A percentile compares a stretch with the other conserved stretches of the same genome.
phyloP scores from a whole-genome alignment of 306 rosid species.

The Corylus heterophylla region DNA sequence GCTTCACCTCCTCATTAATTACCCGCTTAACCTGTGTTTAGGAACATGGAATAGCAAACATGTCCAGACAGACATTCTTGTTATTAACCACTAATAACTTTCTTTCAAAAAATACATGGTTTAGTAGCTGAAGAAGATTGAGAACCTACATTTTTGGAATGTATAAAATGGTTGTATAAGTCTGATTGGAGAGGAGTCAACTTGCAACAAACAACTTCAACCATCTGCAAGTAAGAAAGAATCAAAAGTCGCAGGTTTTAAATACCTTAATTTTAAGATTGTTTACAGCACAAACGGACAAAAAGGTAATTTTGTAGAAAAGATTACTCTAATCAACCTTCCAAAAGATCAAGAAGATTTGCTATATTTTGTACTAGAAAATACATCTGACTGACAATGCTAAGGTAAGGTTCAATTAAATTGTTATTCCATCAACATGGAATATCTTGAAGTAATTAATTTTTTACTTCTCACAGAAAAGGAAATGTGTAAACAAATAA shows the following conservation, averaged over 20 bases:
- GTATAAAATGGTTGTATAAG: constrained; percentile 84
- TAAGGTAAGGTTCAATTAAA: background rate
- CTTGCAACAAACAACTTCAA: constrained; percentile 98
- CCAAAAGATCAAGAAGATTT: background rate
- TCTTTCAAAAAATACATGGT: constrained; percentile 18
- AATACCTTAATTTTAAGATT: constrained; percentile 6
- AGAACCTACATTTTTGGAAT: constrained; percentile 80
- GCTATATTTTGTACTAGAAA: background rate
- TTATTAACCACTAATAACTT: constrained; percentile 8
- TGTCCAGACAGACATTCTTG: constrained; percentile 27
- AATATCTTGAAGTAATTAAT: background rate
- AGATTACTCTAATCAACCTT: constrained; percentile 3
- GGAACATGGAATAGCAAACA: constrained; percentile 24
- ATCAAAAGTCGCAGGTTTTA: constrained; percentile 17
- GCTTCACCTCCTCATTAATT: constrained; percentile 73
- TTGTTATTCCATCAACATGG: background rate
- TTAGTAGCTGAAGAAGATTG: constrained; percentile 23
- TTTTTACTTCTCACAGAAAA: background rate
- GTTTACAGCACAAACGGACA: background rate
- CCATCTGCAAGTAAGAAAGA: constrained; percentile 57
- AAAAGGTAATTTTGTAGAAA: background rate
- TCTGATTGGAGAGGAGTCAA: constrained; percentile 88
- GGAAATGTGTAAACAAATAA: background rate
- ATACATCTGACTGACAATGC: background rate
- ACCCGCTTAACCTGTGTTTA: constrained; percentile 74